Base-by-base conservation (phyloP, 371 early-diverging fungal species). In the Chytridium lagenaria region DNA sequence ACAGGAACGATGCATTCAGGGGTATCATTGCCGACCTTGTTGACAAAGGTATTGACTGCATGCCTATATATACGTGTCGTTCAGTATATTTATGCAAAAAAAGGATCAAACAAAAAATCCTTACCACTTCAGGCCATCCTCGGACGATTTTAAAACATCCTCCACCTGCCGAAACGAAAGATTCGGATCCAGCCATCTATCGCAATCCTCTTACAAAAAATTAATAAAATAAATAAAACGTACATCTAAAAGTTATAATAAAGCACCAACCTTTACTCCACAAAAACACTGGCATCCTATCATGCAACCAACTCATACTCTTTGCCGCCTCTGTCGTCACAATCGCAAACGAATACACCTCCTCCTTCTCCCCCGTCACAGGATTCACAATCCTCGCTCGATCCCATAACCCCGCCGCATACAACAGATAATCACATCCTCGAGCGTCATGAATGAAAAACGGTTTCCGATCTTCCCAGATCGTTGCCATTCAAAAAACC, bases 401-500 rank as follows among this genome's bases (percentile, higher is more conserved):
- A 40, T 70, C 59, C 70, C 70, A 70, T 23, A 77, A 30, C 44
- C 69, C 77, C 2, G 77, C 77, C 23, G 69, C 26, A 61, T 55
- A 77, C 67, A 72, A 50, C 22, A 77, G 37, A 16, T 40, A 12
- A 3, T 2, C 30, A 2, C 7, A 10, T 2, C 2, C 40, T 2
- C 16, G 5, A 10, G 51, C 16, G 5, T 12, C 34, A n/a, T 26
- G 28, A 38, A 89, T 86, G 74, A 82, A 91, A 71, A 86, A 87
- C 0, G 92, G 90, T 1, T 83, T 73, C 12, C 85, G 82, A 12
- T 85, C 80, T 59, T 87, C 88, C 84, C 84, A 28, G 78, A 77
- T 51, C 85, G 83, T 28, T 85, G 79, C 93, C 93, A 93, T 78
- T 93, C 92, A 78, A 85, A 93, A 67, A 91, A 93, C 5, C 90